phyloP scores from a whole-genome alignment of 1,284 basidiomycete species.

The Peniophora sp. region DNA sequence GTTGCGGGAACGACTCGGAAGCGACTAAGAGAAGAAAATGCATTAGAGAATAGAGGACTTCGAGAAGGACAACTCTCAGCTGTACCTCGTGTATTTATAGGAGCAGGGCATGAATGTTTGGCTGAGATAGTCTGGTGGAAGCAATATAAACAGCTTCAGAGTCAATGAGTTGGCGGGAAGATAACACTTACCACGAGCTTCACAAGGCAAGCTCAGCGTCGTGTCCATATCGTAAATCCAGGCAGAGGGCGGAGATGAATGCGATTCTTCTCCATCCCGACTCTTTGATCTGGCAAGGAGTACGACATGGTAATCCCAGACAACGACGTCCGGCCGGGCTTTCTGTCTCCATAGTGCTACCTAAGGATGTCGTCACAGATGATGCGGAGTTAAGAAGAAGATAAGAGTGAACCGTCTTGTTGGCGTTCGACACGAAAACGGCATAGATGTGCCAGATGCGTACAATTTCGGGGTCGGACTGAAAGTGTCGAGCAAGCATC shows the following conservation, averaged over 20 bases:
- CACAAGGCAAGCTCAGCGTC: conserved; percentile 37
- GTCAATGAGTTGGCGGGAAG: background rate
- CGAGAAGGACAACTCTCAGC: conserved; percentile 1
- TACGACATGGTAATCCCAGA: conserved; percentile 77
- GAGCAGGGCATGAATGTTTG: conserved; percentile 33
- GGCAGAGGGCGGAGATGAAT: conserved; percentile 7
- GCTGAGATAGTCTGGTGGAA: conserved; percentile 54
- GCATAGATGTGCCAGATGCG: conserved; percentile 42
- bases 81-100: conserved; percentile 40
- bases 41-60: background rate
- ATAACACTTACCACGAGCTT: conserved; percentile 33
- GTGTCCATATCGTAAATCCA: conserved; percentile 69
- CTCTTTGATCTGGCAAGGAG: conserved; percentile 36
- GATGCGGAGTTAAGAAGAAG: background rate
- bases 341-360: conserved; percentile 61
- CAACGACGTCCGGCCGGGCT: conserved; percentile 29
- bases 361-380: conserved; percentile 23
- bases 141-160: too few species aligned
- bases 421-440: conserved; percentile 60
- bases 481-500: conserved; percentile 41
- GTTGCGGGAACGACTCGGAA: conserved; percentile 44
- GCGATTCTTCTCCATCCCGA: background rate
- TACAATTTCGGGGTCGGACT: conserved; percentile 18
- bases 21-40: conserved; percentile 17
- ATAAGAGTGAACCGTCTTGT: conserved; percentile 37